Conservation (phyloP, 2,329 filamentous ascomycete species). For the Sporothrix globosa region DNA sequence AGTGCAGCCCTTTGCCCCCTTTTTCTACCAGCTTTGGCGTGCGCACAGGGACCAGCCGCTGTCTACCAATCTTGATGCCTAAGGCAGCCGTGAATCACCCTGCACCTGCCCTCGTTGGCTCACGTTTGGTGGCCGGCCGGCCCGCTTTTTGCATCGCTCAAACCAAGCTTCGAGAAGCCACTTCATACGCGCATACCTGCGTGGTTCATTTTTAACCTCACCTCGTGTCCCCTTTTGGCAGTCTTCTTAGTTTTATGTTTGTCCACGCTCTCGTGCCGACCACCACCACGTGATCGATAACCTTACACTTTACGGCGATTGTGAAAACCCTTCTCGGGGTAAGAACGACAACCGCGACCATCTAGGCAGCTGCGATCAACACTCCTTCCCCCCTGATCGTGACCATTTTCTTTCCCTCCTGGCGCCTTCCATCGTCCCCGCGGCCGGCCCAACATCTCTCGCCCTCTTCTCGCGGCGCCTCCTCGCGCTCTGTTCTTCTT, state of each 20-base stretch:
- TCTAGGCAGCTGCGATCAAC: constrained; percentile 12
- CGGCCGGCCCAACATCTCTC: background rate
- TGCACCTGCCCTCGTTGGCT: background rate
- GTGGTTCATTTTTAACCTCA: constrained; percentile 17
- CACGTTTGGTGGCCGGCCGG: constrained; percentile 9
- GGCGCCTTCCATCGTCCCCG: background rate
- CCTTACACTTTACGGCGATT: background rate
- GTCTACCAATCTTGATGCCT: constrained; percentile 4
- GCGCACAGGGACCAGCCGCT: constrained; percentile 8
- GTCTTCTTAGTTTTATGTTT: background rate
- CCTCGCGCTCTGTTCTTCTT: background rate
- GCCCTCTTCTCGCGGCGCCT: background rate
- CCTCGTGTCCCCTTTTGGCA: constrained; percentile 15
- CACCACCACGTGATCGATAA: background rate
- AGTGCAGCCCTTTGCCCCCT: constrained; percentile 9
- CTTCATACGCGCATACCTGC: constrained; percentile 20
- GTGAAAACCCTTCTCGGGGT: background rate
- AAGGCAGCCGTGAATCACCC: background rate
- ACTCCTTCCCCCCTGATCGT: too few relatives aligned
- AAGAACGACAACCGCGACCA: too few relatives aligned
- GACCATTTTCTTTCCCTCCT: background rate
- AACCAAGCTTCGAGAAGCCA: constrained; percentile 28
- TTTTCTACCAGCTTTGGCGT: constrained; percentile 13
- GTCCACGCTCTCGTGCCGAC: background rate
- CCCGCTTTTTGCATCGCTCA: constrained; percentile 28